phyloP scores from a whole-genome alignment of 495 filamentous ascomycete species.

The Pseudevernia furfuracea region DNA sequence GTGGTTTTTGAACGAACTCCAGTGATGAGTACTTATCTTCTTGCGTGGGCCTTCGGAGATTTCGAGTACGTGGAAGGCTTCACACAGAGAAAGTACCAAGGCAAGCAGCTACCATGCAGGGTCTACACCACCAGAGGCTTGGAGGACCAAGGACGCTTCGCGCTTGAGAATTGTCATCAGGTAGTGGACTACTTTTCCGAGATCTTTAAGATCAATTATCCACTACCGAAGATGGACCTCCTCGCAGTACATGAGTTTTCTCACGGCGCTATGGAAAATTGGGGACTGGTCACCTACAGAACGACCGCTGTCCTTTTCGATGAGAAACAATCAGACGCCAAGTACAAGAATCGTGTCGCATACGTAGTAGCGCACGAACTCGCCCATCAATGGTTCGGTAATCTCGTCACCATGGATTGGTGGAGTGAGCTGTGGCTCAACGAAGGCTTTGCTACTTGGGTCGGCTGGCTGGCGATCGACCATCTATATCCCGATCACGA shows the following conservation, averaged over 20 bases:
- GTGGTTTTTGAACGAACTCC: conserved; percentile 82
- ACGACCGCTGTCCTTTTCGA: conserved; percentile 91
- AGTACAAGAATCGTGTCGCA: conserved; percentile 82
- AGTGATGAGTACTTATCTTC: conserved; percentile 93
- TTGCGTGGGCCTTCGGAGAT: conserved; percentile 94
- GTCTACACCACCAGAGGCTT: conserved; percentile 91
- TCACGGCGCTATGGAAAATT: conserved; percentile 73
- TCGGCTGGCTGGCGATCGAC: conserved; percentile 89
- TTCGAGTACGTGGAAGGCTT: conserved; percentile 92
- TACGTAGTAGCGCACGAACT: conserved; percentile 91
- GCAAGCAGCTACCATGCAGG: conserved; percentile 80
- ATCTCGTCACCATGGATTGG: conserved; percentile 73
- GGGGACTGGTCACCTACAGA: conserved; percentile 93
- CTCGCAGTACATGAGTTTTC: conserved; percentile 96
- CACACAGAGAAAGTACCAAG: conserved; percentile 81
- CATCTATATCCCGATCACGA: conserved; percentile 92
- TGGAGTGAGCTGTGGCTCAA: conserved; percentile 98
- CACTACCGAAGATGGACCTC: conserved; percentile 89
- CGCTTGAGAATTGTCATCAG: conserved; percentile 75
- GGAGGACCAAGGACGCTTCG: conserved; percentile 79
- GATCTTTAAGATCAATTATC: conserved; percentile 90
- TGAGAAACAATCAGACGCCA: conserved; percentile 77
- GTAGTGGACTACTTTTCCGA: conserved; percentile 94
- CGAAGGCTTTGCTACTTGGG: conserved; percentile 97
- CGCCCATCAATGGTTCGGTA: conserved; percentile 98